Base-by-base conservation (phyloP, 345 rosid genomes). In the Ceriops decandra region DNA sequence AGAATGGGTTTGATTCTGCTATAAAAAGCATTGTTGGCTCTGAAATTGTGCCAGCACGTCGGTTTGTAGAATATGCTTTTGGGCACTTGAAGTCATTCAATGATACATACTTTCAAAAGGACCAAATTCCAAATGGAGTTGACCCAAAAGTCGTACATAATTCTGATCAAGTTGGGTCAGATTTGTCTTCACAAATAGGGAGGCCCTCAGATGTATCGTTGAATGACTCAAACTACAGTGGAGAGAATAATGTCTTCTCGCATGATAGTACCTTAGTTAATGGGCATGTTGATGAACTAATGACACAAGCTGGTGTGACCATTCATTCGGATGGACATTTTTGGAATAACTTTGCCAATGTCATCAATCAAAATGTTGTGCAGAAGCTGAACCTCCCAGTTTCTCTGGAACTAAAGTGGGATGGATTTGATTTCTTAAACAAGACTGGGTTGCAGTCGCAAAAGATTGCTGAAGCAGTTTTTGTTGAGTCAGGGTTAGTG, bases 401-500 rank as follows among this genome's bases (percentile, higher is more conserved):
- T 72, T 84, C 87, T 21, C 80, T 84, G 76, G 90, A 88, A 75
- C 57, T 86, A 71, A 88, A 89, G 79, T 91, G 85, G 88, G 96
- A 90, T 63, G 88, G 86, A 60, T 72, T 83, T 79, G 96, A 93
- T 67, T 72, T 89, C 28, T 81, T 93, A 62, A 85, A 81, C 63
- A 86, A 76, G 31, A 80, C 82, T 80, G 98, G 97, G 33, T 46
- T 85, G 69, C 96, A 91, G 80, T 85, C 91, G 63, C 82, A 77
- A 70, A 80, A 85, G 76, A 82, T 80, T 52, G 97, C 98, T 38
- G 95, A 93, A 80, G 85, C 85, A 67, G 68, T 73, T 73, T 93
- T 84, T 73, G 63, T 93, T 73, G 92, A 88, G 77, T 91, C 98
- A 69, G 98, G 97, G 72, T 92, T 93, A 67, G 98, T 96, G 54